Base-by-base conservation (phyloP, 2,329 filamentous ascomycete species). In the Ophiostoma ulmi region DNA sequence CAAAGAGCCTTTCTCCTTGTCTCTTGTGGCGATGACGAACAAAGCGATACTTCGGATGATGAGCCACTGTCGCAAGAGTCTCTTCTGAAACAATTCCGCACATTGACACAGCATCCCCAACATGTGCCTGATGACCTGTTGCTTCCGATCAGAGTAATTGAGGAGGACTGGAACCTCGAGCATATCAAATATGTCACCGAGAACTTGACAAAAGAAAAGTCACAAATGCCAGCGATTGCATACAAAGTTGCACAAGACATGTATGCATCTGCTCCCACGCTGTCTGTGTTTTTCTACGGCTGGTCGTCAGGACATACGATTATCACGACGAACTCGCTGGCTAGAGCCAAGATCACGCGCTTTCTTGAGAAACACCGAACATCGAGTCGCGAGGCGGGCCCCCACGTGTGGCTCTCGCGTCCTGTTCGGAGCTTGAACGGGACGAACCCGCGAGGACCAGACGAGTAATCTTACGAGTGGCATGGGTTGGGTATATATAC, bases 211-310 rank as follows among this genome's bases (percentile, higher is more conserved):
- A 3, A 13, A 6, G 26, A 10, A 2, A 26, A 20, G 7, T 69
- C n/a, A 13, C 13, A 22, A 36, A 38, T 67, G 61, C 88, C 85
- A 0, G 79, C 82, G 14, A 87, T 91, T 41, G 78, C 78, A 0
- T 69, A 61, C 0, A 61, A 70, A 8, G 75, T 79, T 0, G 75
- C 76, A 14, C 65, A 69, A 22, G 75, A 78, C 14, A 76, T 82
- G 61, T 75, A 76, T 5, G 78, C 78, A 38, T 75, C 77, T 0
- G 77, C 78, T 39, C 80, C 81, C 71, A 93, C 92, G 75, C 80
- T 83, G 69, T 88, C 89, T 26, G 90, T 92, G 10, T 92, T 93
- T 76, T 81, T 91, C 69, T 88, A 88, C 75, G 91, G 91, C 20
- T 94, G 91, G 91, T 83, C 83, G 11, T 79, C 81, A 10, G 81